These are phyloP conservation scores for Aspergillus persii DNA, from an alignment of 2,329 filamentous ascomycete genomes.

Conservation along the genomic window DNA sequence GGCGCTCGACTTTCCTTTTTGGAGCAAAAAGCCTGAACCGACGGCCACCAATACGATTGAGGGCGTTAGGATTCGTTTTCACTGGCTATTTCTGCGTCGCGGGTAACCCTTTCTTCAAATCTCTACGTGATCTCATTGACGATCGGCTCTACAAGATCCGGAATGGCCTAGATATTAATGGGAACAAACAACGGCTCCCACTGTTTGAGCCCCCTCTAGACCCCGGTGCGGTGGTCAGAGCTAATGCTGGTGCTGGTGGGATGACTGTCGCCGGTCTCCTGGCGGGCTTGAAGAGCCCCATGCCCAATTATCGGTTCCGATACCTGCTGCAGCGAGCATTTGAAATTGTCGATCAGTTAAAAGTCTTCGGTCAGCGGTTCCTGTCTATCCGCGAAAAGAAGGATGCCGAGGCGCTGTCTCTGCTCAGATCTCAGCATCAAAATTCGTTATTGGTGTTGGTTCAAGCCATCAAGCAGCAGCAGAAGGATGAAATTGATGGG, in stretches of 20 bases:
- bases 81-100: slow-evolving; percentile 4
- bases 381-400: background rate
- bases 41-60: background rate
- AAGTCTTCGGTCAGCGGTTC: background rate
- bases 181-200: background rate
- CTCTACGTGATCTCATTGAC: background rate
- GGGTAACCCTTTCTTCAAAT: background rate
- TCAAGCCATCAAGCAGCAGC: background rate
- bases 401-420: background rate
- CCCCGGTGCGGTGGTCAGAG: background rate
- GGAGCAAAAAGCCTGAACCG: background rate
- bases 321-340: background rate
- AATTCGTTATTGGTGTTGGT: background rate
- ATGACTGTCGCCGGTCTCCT: background rate
- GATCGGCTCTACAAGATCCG: slow-evolving; percentile 1
- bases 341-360: background rate
- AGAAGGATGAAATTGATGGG: background rate
- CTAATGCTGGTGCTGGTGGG: background rate
- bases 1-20: background rate
- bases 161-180: background rate
- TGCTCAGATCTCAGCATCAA: background rate
- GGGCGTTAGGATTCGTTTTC: background rate
- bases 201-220: background rate
- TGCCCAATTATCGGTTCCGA: background rate
- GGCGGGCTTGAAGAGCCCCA: background rate